phyloP scores from a whole-genome alignment of 1,139 yeast species.

The Suhomyces atakaporum region DNA sequence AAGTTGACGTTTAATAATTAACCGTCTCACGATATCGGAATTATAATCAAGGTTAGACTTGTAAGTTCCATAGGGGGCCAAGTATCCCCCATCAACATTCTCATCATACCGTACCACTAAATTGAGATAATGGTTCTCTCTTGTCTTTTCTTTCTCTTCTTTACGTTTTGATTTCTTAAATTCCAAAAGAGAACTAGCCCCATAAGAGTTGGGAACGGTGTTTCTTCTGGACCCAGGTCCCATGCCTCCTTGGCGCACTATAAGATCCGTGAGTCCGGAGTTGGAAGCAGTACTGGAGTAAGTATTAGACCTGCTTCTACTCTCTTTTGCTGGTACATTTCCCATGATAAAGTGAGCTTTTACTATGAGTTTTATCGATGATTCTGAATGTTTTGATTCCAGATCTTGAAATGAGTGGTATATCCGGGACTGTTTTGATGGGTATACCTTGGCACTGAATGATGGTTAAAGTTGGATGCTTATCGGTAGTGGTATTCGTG shows the following conservation, averaged over 20 bases:
- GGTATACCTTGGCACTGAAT: not conserved
- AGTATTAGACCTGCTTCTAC: constrained; percentile 31
- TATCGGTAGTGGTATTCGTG: not conserved
- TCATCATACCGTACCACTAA: constrained; percentile 61
- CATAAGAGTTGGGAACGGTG: constrained; percentile 21
- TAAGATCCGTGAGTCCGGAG: constrained; percentile 15
- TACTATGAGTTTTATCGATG: not conserved
- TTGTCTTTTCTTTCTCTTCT: constrained; percentile 53
- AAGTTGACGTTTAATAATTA: constrained; percentile 60
- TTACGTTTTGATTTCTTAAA: constrained; percentile 32
- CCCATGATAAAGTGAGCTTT: constrained; percentile 44
- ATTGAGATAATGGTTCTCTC: constrained; percentile 56
- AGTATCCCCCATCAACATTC: constrained; percentile 73
- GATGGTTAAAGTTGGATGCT: not conserved
- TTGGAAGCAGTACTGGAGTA: constrained; percentile 12
- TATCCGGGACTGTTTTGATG: not conserved
- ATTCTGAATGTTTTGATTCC: not conserved
- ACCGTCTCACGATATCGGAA: constrained; percentile 64
- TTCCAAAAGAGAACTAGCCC: constrained; percentile 21
- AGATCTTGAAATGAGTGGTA: not conserved
- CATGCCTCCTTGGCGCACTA: constrained; percentile 11
- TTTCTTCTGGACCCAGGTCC: constrained; percentile 18
- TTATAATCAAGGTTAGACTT: constrained; percentile 73
- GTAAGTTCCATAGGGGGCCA: constrained; percentile 90
- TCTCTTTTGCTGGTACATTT: constrained; percentile 60